Percentiles rank a stretch among this genome's conserved stretches.
These are phyloP conservation scores for Pyronema domesticum DNA, from an alignment of 495 filamentous ascomycete species.

Conservation along the genomic window DNA sequence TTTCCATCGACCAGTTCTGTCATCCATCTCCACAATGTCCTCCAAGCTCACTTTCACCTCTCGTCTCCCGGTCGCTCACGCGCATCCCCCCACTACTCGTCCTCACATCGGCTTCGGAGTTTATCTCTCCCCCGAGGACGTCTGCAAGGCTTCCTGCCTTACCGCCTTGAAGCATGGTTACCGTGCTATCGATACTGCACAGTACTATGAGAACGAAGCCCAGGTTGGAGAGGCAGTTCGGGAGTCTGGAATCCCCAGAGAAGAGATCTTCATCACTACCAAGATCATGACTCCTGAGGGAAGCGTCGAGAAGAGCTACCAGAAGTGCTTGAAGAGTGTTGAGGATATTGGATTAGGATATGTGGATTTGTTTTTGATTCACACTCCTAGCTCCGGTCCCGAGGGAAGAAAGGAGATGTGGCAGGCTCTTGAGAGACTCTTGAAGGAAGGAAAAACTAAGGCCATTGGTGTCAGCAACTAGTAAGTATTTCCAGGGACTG, in stretches of 20 bases:
- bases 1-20: background rate
- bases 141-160: slow-evolving; percentile 39
- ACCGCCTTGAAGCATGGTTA: slow-evolving; percentile 47
- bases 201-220: slow-evolving; percentile 50
- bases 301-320: slow-evolving; percentile 40
- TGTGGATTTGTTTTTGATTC: slow-evolving; percentile 55
- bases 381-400: slow-evolving; percentile 38
- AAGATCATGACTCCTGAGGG: slow-evolving; percentile 43
- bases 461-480: slow-evolving; percentile 58
- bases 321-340: slow-evolving; percentile 41
- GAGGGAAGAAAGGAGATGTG: slow-evolving; percentile 42
- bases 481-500: slow-evolving; percentile 36
- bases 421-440: slow-evolving; percentile 44
- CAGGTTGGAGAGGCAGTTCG: slow-evolving; percentile 47
- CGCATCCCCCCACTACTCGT: slow-evolving; percentile 16
- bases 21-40: background rate
- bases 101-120: slow-evolving; percentile 62
- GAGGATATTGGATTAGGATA: slow-evolving; percentile 44
- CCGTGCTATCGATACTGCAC: slow-evolving; percentile 56
- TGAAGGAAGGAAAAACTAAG: slow-evolving; percentile 39
- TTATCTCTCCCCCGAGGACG: slow-evolving; percentile 36
- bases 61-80: too few relatives aligned
- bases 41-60: background rate
- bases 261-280: slow-evolving; percentile 46
- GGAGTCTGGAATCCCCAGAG: slow-evolving; percentile 35